Conservation (phyloP, 768 basidiomycete species). For the Cantharellus cinnabarinus region DNA sequence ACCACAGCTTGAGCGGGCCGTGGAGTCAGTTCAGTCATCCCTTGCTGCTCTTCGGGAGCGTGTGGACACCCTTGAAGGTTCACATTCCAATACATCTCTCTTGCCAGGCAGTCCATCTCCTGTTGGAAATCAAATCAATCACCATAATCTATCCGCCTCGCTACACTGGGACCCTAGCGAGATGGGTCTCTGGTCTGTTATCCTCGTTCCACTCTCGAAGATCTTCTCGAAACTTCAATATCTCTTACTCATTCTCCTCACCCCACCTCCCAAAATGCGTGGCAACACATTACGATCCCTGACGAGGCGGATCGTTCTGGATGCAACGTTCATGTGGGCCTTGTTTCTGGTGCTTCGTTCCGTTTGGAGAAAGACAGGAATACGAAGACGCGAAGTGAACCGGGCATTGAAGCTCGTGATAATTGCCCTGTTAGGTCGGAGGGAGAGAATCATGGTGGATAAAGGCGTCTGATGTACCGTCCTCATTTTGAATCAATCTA, state of each 20-base stretch:
- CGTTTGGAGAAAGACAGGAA: slow-evolving; percentile 48
- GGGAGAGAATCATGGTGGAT: slow-evolving; percentile 26
- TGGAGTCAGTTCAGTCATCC: slow-evolving; percentile 65
- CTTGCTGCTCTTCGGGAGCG: slow-evolving; percentile 67
- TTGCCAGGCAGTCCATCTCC: too few species aligned
- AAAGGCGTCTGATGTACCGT: slow-evolving; percentile 19
- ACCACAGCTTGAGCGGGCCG: slow-evolving; percentile 44
- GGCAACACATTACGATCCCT: slow-evolving; percentile 27
- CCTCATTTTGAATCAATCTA: too few species aligned
- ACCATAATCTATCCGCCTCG: slow-evolving; percentile 7
- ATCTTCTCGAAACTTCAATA: slow-evolving; percentile 29
- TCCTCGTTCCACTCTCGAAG: slow-evolving; percentile 42
- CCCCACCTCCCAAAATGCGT: slow-evolving; percentile 16
- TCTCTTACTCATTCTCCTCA: slow-evolving; percentile 2
- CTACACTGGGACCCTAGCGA: slow-evolving; percentile 53
- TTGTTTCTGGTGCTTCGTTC: slow-evolving; percentile 36
- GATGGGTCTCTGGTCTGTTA: slow-evolving; percentile 63
- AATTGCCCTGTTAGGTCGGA: slow-evolving; percentile 45
- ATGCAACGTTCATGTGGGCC: slow-evolving; percentile 52
- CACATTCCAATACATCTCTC: neutral
- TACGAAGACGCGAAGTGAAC: slow-evolving; percentile 46
- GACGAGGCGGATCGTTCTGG: slow-evolving; percentile 53
- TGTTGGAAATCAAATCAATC: neutral
- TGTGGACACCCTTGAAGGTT: slow-evolving; percentile 31
- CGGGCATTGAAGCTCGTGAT: slow-evolving; percentile 46